A percentile compares a stretch with the other conserved stretches of the same genome.
Evolutionary conservation across 1,284 basidiomycete genomes (phyloP).

Genomic region (Sporisorium reilianum): DNA sequence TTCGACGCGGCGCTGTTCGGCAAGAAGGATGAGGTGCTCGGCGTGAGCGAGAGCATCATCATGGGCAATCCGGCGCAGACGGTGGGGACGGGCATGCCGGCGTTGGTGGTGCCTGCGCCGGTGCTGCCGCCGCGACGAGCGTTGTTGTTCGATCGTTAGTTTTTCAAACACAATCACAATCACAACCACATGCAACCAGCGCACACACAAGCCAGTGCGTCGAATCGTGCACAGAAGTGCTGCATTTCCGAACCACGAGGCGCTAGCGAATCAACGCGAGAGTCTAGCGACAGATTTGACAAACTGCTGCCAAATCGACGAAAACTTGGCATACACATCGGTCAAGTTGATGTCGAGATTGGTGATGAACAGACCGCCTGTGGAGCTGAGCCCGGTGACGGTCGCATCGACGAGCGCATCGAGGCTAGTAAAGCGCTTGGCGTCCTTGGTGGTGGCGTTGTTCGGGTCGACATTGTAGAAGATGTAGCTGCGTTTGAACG

Average conservation of each 20-base stretch:
- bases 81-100: conserved; percentile 84
- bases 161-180: not conserved
- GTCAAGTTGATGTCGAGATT: conserved; percentile 14
- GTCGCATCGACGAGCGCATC: conserved; percentile 12
- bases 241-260: not conserved
- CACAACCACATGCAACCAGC: not conserved
- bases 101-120: conserved; percentile 54
- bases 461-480: conserved; percentile 23
- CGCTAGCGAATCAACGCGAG: not conserved
- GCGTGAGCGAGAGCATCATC: conserved; percentile 99
- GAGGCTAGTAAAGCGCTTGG: conserved; percentile 4
- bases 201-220: not conserved
- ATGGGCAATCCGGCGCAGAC: conserved; percentile 98
- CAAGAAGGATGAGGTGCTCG: conserved; percentile 93
- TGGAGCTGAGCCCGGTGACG: conserved; percentile 6
- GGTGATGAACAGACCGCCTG: conserved; percentile 23
- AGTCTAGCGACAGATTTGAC: conserved; percentile 7
- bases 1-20: conserved; percentile 98
- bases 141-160: conserved; percentile 57
- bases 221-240: not conserved
- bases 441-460: conserved; percentile 19
- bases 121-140: conserved; percentile 48
- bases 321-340: conserved; percentile 27
- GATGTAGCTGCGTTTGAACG: conserved; percentile 22
- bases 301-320: conserved; percentile 20